Evolutionary conservation across 306 rosid species (phyloP).

Genomic region (Fragaria ananassa): DNA sequence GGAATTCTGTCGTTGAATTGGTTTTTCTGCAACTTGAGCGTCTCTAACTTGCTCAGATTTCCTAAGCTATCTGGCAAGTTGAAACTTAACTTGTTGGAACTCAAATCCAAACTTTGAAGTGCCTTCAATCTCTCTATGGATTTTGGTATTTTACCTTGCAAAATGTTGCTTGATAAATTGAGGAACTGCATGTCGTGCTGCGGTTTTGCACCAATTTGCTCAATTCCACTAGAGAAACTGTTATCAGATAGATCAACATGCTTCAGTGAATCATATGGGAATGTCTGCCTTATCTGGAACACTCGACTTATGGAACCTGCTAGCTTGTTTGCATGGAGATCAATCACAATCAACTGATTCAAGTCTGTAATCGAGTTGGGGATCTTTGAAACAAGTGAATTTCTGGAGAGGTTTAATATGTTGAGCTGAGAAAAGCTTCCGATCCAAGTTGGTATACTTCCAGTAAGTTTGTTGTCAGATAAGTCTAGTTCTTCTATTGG

Average conservation of each 20-base stretch:
- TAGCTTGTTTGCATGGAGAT: constrained; percentile 70
- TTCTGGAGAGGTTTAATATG: constrained; percentile 59
- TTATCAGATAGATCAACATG: constrained; percentile 62
- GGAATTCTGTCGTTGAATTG: constrained; percentile 57
- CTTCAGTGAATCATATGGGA: constrained; percentile 38
- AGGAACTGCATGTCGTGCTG: constrained; percentile 46
- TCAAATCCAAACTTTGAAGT: constrained; percentile 55
- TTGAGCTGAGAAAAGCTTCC: constrained; percentile 50
- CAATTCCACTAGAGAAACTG: constrained; percentile 50
- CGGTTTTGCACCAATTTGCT: constrained; percentile 34
- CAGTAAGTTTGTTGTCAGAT: constrained; percentile 51
- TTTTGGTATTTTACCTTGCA: constrained; percentile 46
- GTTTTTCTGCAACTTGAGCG: constrained; percentile 59
- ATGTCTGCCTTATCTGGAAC: constrained; percentile 28
- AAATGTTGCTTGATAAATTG: constrained; percentile 54
- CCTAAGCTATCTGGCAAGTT: constrained; percentile 49
- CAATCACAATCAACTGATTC: constrained; percentile 43
- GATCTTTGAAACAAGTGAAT: constrained; percentile 49
- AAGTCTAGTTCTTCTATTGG: constrained; percentile 62
- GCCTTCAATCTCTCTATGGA: constrained; percentile 40
- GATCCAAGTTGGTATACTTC: constrained; percentile 60
- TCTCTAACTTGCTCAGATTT: constrained; percentile 46
- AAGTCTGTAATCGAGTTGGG: constrained; percentile 49
- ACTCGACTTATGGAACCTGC: constrained; percentile 41
- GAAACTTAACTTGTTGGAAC: constrained; percentile 44